Conservation (phyloP, 1,139 yeast genomes). For the Suhomyces yuchorum region DNA sequence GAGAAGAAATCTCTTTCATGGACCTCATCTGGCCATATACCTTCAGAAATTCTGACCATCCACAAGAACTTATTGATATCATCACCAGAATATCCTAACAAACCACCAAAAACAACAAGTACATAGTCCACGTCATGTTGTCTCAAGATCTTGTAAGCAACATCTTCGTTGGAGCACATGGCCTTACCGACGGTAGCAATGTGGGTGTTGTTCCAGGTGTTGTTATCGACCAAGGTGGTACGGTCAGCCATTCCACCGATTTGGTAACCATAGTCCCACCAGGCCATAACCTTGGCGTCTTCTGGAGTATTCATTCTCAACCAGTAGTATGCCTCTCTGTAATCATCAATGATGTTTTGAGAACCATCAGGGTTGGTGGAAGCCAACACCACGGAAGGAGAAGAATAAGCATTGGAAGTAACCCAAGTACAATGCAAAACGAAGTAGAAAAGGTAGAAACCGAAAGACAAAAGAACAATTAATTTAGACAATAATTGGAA, state of each 20-base stretch:
- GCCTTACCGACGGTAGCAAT: slow-evolving; percentile 99
- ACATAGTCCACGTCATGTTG: slow-evolving; percentile 96
- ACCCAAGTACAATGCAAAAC: slow-evolving; percentile 98
- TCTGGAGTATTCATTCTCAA: slow-evolving; percentile 96
- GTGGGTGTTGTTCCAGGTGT: slow-evolving; percentile 99
- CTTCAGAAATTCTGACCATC: slow-evolving; percentile 99
- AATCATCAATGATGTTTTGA: slow-evolving; percentile 86
- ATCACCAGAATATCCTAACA: slow-evolving; percentile 93
- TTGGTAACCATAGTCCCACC: slow-evolving; percentile 99
- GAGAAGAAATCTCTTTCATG: slow-evolving; percentile 85
- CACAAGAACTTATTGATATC: slow-evolving; percentile 95
- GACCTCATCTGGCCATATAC: slow-evolving; percentile 98
- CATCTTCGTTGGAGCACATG: slow-evolving; percentile 88
- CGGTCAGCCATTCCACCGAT: slow-evolving; percentile 99
- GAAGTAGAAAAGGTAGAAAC: slow-evolving; percentile 74
- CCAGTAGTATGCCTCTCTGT: slow-evolving; percentile 99
- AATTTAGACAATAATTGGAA: slow-evolving; percentile 55
- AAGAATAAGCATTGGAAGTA: slow-evolving; percentile 91
- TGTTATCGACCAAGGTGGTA: slow-evolving; percentile 96
- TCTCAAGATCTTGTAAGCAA: slow-evolving; percentile 81
- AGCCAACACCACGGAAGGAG: slow-evolving; percentile 96
- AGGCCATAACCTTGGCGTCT: slow-evolving; percentile 94
- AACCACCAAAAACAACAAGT: slow-evolving; percentile 90
- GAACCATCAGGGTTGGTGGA: slow-evolving; percentile 85
- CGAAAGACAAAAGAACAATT: slow-evolving; percentile 69